phyloP scores from a whole-genome alignment of 2,329 filamentous ascomycete species.

The Colletotrichum camelliae region DNA sequence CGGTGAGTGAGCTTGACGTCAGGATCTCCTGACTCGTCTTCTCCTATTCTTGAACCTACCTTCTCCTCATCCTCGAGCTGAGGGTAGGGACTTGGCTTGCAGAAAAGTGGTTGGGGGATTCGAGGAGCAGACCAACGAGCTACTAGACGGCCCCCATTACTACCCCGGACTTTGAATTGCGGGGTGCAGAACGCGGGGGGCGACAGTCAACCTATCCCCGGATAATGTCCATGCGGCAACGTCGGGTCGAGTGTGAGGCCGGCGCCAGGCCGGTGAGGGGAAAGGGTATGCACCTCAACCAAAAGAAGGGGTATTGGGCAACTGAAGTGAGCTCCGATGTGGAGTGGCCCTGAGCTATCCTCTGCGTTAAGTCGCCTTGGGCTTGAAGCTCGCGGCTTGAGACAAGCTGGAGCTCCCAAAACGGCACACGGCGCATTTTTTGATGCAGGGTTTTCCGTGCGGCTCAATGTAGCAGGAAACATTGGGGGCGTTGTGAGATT shows the following conservation, averaged over 20 bases:
- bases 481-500: neutral
- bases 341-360: neutral
- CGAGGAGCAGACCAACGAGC: neutral
- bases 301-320: neutral
- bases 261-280: neutral
- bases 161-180: slow-evolving; percentile 19
- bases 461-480: neutral
- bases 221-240: slow-evolving; percentile 4
- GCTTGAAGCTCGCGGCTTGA: neutral
- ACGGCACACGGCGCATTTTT: neutral
- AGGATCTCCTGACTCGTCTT: slow-evolving; percentile 4
- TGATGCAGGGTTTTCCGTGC: neutral
- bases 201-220: neutral
- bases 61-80: slow-evolving; percentile 8
- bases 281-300: neutral
- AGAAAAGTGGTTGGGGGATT: neutral
- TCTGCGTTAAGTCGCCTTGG: neutral
- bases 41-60: neutral
- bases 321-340: neutral
- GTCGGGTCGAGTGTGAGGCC: neutral
- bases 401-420: slow-evolving; percentile 2
- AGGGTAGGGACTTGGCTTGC: slow-evolving; percentile 7
- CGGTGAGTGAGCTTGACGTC: slow-evolving; percentile 15
- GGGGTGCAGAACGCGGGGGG: slow-evolving; percentile 18
- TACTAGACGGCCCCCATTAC: slow-evolving; percentile 1